These are phyloP conservation scores for Linderniella brevidens DNA, from an alignment of 257 asterid species.

Conservation along the genomic window DNA sequence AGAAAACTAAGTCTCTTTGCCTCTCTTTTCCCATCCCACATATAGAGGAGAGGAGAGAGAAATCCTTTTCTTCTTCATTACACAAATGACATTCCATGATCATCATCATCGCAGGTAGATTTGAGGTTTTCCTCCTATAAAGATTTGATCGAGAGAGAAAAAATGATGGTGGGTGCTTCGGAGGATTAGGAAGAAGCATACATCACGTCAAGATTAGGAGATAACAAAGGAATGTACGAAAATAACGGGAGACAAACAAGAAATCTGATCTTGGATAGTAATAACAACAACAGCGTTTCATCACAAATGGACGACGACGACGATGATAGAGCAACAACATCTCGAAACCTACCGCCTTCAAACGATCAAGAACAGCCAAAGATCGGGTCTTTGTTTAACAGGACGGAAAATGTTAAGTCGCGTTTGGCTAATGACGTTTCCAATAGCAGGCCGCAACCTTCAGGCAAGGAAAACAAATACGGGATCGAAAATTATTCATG, in stretches of 20 bases:
- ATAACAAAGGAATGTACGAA: background rate
- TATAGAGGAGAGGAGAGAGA: no score
- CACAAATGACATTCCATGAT: no score
- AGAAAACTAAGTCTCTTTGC: no score
- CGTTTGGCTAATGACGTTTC: slow-evolving; percentile 8
- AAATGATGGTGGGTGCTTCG: background rate
- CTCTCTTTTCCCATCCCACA: no score
- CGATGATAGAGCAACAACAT: no score
- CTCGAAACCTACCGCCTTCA: no score
- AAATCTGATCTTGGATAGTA: background rate
- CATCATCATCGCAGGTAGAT: no score
- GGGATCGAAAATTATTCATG: no score
- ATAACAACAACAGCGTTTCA: no score
- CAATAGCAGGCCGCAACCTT: slow-evolving; percentile 13
- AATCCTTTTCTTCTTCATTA: no score
- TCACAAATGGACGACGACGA: no score
- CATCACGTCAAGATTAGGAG: background rate
- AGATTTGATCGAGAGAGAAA: background rate
- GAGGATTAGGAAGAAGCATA: background rate
- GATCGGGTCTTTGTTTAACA: slow-evolving; percentile 11
- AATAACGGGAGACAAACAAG: background rate
- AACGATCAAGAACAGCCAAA: slow-evolving; percentile 7
- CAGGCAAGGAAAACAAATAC: slow-evolving; percentile 13
- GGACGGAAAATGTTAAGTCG: slow-evolving; percentile 17
- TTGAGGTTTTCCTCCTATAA: background rate